Percentiles rank a stretch among this genome's conserved stretches.
These are phyloP conservation scores for Lanmaoa pseudosensibilis DNA, from an alignment of 768 basidiomycete species.

Conservation along the genomic window DNA sequence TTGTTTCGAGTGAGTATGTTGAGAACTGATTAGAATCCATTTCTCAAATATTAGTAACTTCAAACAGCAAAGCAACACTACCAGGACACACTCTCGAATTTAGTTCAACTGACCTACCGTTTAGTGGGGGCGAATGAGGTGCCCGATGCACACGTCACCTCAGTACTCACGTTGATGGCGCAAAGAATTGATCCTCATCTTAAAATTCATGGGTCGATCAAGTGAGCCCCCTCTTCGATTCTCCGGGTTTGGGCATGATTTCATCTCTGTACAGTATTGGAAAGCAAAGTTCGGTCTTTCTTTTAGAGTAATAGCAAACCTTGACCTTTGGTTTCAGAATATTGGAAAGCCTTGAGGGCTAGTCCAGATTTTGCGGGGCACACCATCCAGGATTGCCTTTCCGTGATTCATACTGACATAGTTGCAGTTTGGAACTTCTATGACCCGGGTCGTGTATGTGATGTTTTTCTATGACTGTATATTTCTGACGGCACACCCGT, in stretches of 20 bases:
- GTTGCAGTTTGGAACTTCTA: background rate
- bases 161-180: background rate
- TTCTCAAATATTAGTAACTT: background rate
- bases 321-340: background rate
- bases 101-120: background rate
- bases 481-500: background rate
- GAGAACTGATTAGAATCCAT: background rate
- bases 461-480: background rate
- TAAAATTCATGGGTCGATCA: background rate
- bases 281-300: background rate
- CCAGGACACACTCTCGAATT: background rate
- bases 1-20: background rate
- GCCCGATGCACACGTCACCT: background rate
- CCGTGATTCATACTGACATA: background rate
- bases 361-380: background rate
- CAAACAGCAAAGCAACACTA: background rate
- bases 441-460: background rate
- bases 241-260: background rate
- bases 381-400: background rate
- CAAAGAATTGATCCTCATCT: background rate
- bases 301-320: background rate
- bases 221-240: background rate
- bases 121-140: background rate
- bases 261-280: background rate
- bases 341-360: background rate